Evolutionary conservation across 2,329 filamentous ascomycete species (phyloP).

Genomic region (Zasmidium citrigriseum): DNA sequence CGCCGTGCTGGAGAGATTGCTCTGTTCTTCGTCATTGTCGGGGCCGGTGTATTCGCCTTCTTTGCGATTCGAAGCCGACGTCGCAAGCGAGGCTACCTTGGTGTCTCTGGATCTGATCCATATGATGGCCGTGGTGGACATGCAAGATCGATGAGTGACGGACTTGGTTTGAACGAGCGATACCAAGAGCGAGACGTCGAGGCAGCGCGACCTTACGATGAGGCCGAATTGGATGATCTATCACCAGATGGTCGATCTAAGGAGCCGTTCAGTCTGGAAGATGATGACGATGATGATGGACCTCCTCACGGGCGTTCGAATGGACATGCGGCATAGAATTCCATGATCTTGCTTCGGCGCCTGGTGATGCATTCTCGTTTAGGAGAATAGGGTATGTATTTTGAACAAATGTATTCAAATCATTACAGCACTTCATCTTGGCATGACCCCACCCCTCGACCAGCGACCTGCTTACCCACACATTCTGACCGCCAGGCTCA

Average conservation of each 20-base stretch:
- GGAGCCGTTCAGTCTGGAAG: conserved; percentile 22
- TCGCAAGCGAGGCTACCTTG: conserved; percentile 47
- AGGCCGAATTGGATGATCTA: conserved; percentile 59
- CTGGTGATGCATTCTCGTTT: no score
- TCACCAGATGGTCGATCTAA: neutral
- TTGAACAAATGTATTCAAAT: neutral
- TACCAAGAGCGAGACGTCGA: conserved; percentile 54
- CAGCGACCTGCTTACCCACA: neutral
- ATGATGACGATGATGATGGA: conserved; percentile 24
- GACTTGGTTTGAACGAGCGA: conserved; percentile 38
- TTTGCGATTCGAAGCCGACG: conserved; percentile 61
- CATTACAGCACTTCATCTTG: neutral
- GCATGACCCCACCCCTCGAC: no score
- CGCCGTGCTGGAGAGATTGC: conserved; percentile 84
- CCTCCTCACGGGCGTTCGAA: conserved; percentile 8
- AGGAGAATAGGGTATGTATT: neutral
- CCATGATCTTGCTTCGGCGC: neutral
- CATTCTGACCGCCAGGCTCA: neutral
- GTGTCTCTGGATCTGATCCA: conserved; percentile 39
- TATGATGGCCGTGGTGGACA: conserved; percentile 43
- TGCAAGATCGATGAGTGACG: conserved; percentile 38
- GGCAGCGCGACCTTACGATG: conserved; percentile 61
- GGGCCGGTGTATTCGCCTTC: conserved; percentile 73
- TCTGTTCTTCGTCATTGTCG: conserved; percentile 76
- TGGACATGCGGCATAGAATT: conserved; percentile 11